These are phyloP conservation scores for Wickerhamomyces sp. DNA, from an alignment of 1,139 yeast genomes.

Conservation along the genomic window DNA sequence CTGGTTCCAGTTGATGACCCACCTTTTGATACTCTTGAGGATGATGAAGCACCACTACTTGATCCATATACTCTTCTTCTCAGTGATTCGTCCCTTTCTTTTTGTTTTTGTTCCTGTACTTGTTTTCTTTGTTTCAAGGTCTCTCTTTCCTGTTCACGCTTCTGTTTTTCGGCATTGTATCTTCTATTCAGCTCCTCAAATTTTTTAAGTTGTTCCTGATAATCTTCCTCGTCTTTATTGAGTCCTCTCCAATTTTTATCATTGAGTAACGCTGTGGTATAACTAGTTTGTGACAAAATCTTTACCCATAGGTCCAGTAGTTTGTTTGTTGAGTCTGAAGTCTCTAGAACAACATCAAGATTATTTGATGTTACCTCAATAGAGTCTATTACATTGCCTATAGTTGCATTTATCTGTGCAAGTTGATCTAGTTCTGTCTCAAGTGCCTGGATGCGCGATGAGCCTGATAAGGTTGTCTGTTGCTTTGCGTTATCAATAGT, in stretches of 20 bases:
- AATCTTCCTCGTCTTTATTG: conserved; percentile 18
- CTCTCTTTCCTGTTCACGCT: conserved; percentile 18
- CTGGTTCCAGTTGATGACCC: background rate
- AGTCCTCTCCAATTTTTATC: conserved; percentile 22
- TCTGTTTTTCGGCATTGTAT: conserved; percentile 16
- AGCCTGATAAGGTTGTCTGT: conserved; percentile 13
- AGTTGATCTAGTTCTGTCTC: conserved; percentile 22
- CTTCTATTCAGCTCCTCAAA: conserved; percentile 20
- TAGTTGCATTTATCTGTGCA: conserved; percentile 14
- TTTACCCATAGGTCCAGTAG: conserved; percentile 25
- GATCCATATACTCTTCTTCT: conserved; percentile 23
- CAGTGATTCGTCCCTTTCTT: conserved; percentile 20
- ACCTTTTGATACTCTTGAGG: background rate
- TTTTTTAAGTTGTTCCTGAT: conserved; percentile 15
- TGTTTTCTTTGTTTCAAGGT: conserved; percentile 6
- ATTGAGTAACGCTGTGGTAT: conserved; percentile 19
- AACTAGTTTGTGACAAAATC: conserved; percentile 24
- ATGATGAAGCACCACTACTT: background rate
- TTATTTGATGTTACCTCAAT: conserved; percentile 18
- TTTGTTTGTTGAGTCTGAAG: conserved; percentile 21
- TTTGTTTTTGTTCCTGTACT: conserved; percentile 12
- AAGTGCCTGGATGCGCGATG: conserved; percentile 19
- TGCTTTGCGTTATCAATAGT: conserved; percentile 10
- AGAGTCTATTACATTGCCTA: conserved; percentile 19
- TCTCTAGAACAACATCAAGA: conserved; percentile 14